Percentiles rank a stretch among this genome's conserved stretches.
These are phyloP conservation scores for Marasmius tenuissimus DNA, from an alignment of 1,284 basidiomycete species.

Conservation along the genomic window DNA sequence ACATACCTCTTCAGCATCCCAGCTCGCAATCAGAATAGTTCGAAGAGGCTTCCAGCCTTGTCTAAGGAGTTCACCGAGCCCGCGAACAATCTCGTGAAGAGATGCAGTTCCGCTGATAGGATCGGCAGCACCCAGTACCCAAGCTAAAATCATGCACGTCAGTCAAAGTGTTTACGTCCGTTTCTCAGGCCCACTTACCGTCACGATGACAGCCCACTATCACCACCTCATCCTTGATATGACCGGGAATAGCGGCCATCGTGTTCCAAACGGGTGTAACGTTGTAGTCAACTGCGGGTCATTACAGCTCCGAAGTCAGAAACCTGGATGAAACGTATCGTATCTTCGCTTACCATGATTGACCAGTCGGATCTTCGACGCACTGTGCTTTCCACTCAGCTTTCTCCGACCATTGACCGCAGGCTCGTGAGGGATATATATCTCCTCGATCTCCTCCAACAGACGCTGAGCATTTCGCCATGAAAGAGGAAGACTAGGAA, in stretches of 20 bases:
- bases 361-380: conserved; percentile 50
- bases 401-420: conserved; percentile 30
- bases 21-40: conserved; percentile 87
- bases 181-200: conserved; percentile 1
- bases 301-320: not conserved
- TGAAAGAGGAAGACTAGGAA: conserved; percentile 80
- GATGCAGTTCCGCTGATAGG: conserved; percentile 87
- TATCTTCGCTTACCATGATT: conserved; percentile 53
- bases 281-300: conserved; percentile 61
- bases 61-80: conserved; percentile 72
- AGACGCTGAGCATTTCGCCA: conserved; percentile 69
- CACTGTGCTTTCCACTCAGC: conserved; percentile 51
- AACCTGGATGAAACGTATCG: not conserved
- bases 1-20: conserved; percentile 88
- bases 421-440: conserved; percentile 21
- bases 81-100: conserved; percentile 82
- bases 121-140: conserved; percentile 81
- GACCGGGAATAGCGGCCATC: conserved; percentile 81
- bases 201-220: conserved; percentile 16
- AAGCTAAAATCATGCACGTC: conserved; percentile 20
- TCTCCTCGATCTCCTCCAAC: conserved; percentile 53
- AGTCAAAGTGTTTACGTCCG: not conserved
- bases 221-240: conserved; percentile 37
- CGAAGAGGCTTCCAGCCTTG: conserved; percentile 88
- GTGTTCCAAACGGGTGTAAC: conserved; percentile 87